These are phyloP conservation scores for Mrakia hoshinonis DNA, from an alignment of 768 basidiomycete genomes.

Conservation along the genomic window DNA sequence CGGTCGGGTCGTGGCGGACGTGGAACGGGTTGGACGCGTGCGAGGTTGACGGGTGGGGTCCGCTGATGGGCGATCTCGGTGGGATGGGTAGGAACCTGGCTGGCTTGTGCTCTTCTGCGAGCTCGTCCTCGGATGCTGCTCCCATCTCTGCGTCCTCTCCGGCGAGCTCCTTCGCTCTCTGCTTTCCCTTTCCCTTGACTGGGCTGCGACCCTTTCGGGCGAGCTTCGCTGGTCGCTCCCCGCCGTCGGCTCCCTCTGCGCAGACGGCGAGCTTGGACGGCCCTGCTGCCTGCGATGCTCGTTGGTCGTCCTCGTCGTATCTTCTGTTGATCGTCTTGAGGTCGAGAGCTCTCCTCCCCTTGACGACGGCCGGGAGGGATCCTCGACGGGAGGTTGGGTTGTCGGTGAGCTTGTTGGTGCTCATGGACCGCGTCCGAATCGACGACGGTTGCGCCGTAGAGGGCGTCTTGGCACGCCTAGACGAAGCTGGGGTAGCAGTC, in stretches of 20 bases:
- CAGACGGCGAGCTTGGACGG: neutral
- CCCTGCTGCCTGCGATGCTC: neutral
- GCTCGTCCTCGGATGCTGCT: neutral
- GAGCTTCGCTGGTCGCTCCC: neutral
- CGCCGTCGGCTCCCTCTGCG: neutral
- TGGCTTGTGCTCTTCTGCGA: constrained; percentile 4
- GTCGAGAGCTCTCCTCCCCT: neutral
- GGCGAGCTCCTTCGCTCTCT: neutral
- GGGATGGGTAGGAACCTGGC: constrained; percentile 1
- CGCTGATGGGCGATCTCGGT: neutral
- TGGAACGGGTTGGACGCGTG: constrained; percentile 2
- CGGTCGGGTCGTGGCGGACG: neutral
- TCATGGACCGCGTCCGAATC: constrained; percentile 1
- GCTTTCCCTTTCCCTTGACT: neutral
- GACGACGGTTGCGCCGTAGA: constrained; percentile 1
- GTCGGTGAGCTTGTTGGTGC: neutral
- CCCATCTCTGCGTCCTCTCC: neutral
- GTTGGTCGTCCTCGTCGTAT: constrained; percentile 2
- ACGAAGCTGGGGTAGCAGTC: neutral
- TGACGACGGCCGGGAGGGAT: constrained; percentile 5
- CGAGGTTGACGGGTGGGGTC: neutral
- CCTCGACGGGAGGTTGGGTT: neutral
- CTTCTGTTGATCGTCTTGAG: constrained; percentile 16
- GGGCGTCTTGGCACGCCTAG: constrained; percentile 2
- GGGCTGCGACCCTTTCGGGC: neutral